Evolutionary conservation across 805 yeast genomes (phyloP), one percentile per base, ranked within the genome.

Genomic region (Phaffomyces opuntiae): DNA sequence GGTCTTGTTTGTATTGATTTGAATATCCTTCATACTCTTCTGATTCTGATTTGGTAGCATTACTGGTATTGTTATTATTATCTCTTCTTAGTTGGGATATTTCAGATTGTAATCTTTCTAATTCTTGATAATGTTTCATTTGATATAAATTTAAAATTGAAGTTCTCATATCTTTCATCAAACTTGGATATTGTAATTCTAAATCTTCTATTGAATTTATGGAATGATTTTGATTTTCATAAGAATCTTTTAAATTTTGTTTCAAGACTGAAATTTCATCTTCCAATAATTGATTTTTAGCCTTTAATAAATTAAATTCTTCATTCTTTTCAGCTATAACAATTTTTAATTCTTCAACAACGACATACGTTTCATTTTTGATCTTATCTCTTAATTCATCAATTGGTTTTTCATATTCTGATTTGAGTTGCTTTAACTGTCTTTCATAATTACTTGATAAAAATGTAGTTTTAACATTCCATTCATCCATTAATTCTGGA

Each of bases 381-480:
- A 42, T 36, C 21, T 45, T 45, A 14, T 36, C 24, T 19, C 46
- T 42, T 9, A 47, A 32, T 19, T 43, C 33, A 4, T n/a, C 11
- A 5, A 45, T 14, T 29, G 16, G 29, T 12, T 33, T 11, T 17
- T 40, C 52, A 39, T 43, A 42, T 8, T 25, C 12, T 14, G 25
- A 11, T 17, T 42, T 39, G 24, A 44, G 12, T 9, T 42, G 38
- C 3, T 42, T 40, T 4, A 45, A 8, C 11, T 26, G 9, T 3
- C 26, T 19, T 9, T 38, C 40, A 38, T 49, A 44, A 26, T 48
- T 52, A n/a, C 48, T 42, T 7, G 52, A 51, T 26, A 52, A 35
- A 19, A 38, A 47, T 21, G 51, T 34, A 3, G 13, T 24, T 4
- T 43, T 34, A 19, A 48, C 17, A 31, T 42, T 32, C 48, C 43